Percentiles rank a stretch among this genome's conserved stretches.
Evolutionary conservation across 345 rosid species (phyloP).

Genomic region (Rhizophora apiculata): DNA sequence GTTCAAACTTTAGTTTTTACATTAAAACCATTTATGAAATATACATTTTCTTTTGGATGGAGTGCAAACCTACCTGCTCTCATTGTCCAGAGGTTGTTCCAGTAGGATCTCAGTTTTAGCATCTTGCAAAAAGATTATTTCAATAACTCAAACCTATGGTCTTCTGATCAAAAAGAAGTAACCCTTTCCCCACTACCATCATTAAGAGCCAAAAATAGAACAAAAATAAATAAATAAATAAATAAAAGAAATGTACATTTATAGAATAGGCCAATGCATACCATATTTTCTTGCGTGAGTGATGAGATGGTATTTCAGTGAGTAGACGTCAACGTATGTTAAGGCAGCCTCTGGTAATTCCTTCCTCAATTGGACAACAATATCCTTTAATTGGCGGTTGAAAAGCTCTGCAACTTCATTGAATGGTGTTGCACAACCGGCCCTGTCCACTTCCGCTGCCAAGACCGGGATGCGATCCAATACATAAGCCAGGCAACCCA

Average conservation of each 20-base stretch:
- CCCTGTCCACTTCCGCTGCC: constrained; percentile 36
- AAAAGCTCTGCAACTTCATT: constrained; percentile 57
- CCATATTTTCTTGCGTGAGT: constrained; percentile 50
- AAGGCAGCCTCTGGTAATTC: constrained; percentile 51
- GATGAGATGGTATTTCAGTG: constrained; percentile 52
- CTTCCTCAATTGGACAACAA: constrained; percentile 41
- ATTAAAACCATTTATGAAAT: too few species aligned
- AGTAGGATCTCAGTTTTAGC: too few species aligned
- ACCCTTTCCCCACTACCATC: too few species aligned
- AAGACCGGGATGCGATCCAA: constrained; percentile 41
- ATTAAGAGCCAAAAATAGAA: too few species aligned
- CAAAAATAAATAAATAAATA: too few species aligned
- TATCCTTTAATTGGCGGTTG: constrained; percentile 39
- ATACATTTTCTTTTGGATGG: too few species aligned
- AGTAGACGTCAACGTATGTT: constrained; percentile 61
- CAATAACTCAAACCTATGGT: too few species aligned
- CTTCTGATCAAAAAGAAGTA: background rate
- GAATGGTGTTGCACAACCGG: constrained; percentile 60
- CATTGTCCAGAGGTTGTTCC: too few species aligned
- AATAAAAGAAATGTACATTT: background rate
- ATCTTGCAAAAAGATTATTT: too few species aligned
- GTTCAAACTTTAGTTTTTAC: too few species aligned
- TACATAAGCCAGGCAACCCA: constrained; percentile 62
- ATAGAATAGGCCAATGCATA: constrained; percentile 12
- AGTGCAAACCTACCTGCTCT: too few species aligned